Percentiles rank a stretch among this genome's conserved stretches.
Evolutionary conservation across 768 basidiomycete genomes (phyloP).

Genomic region (Paxillus rubicundulus): DNA sequence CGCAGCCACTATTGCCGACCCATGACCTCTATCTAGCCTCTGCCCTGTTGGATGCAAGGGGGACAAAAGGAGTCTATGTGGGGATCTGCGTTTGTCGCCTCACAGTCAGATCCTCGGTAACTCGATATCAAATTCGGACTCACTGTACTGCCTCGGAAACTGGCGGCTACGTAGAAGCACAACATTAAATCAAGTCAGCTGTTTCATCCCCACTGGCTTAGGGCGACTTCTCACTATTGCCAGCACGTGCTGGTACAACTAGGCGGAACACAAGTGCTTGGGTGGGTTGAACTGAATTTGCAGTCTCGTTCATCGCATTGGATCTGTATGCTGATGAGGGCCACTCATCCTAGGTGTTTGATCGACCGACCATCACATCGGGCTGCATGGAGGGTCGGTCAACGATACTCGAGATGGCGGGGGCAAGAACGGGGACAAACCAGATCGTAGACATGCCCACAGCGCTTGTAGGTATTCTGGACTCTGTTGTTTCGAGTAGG

Average conservation of each 20-base stretch:
- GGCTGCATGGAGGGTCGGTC: conserved; percentile 39
- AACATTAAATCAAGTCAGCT: conserved; percentile 24
- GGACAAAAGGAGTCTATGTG: conserved; percentile 37
- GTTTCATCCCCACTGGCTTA: conserved; percentile 5
- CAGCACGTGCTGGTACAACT: conserved; percentile 63
- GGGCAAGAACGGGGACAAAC: conserved; percentile 36
- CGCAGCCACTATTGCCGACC: conserved; percentile 2
- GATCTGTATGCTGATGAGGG: conserved; percentile 43
- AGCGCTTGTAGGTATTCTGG: conserved; percentile 56
- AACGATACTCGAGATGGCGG: conserved; percentile 5
- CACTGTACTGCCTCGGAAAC: conserved; percentile 70
- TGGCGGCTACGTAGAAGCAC: conserved; percentile 47
- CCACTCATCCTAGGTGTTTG: conserved; percentile 2
- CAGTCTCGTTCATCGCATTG: conserved; percentile 63
- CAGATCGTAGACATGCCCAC: conserved; percentile 52
- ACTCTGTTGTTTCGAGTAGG: conserved; percentile 43
- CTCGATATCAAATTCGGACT: conserved; percentile 27
- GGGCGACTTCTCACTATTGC: conserved; percentile 61
- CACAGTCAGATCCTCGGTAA: conserved; percentile 12
- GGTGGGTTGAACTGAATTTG: conserved; percentile 70
- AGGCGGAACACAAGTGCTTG: conserved; percentile 52
- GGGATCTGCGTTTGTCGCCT: conserved; percentile 28
- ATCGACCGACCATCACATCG: conserved; percentile 52
- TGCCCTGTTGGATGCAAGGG: conserved; percentile 19
- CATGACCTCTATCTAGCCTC: conserved; percentile 1